Evolutionary conservation across 1,284 basidiomycete species (phyloP), one percentile per base, ranked within the genome.

Genomic region (Sanghuangporus baumii): DNA sequence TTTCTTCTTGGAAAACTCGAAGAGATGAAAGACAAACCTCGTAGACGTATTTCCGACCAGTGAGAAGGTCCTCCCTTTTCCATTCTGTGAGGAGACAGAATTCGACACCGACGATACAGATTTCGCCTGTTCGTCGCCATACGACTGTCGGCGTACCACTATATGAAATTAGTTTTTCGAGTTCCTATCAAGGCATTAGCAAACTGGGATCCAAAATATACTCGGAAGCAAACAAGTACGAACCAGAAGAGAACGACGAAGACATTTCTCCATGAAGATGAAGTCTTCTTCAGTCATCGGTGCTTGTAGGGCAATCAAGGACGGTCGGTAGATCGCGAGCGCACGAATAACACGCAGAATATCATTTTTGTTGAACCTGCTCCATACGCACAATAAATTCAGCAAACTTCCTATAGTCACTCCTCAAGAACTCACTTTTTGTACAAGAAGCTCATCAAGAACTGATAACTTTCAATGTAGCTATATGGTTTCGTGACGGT

Each of bases 71-170:
- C 64, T 91, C 88, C 73, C 89, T 83, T 16, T 86, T 84, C 90
- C 93, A 94, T 68, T 91, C 92, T 2, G 94, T 95, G 65, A 99
- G 80, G 82, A 94, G 90, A 74, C 91, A 94, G 72, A 99, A 99
- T 76, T 99, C 96, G 1, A 94, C 91, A 0, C 96, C 95, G 51
- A 96, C 96, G 50, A 97, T 87, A 71, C 94, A 96, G 43, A 99
- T 94, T 78, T 99, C 97, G 71, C 96, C 96, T 16, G 97, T 99
- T 56, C 96, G 82, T 37, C 96, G 87, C 96, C 96, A 99, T 1
- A 98, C 93, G n/a, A 97, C 94, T 0, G 96, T 99, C 2, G 96
- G 97, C n/a, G 97, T 99, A 5, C 96, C 97, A 66, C 92, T 96
- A 74, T 94, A 97, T 50, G 93, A 94, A 67, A 99, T 96, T 66